Evolutionary conservation across 2,329 filamentous ascomycete species (phyloP), one percentile per base, ranked within the genome.

Genomic region (Cladosporium sp.): DNA sequence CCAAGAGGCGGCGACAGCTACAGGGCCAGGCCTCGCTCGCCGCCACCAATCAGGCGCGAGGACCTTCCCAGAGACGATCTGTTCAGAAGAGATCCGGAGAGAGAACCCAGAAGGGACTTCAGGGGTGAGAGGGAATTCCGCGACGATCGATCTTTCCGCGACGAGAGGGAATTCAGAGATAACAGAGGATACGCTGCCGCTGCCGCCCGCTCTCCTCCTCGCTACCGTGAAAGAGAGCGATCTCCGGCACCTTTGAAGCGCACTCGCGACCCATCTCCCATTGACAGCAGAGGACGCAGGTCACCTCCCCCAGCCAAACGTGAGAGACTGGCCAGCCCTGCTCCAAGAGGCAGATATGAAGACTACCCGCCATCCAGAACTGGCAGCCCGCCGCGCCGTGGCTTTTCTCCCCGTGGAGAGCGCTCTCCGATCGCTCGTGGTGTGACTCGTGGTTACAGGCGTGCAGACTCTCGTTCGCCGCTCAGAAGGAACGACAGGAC

Each of bases 401-500:
- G 61, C 13, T 73, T 69, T 52, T 75, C 72, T 32, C 73, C 56
- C 50, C 64, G 38, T 61, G 72, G 40, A 40, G 70, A 73, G 39
- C 65, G 60, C 38, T 53, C 60, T n/a, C 50, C 56, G n/a, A 59
- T 63, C 22, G 62, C 64, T 22, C 53, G 64, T 48, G 61, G 58
- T 43, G 55, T 56, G 22, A 58, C 59, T 25, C 52, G 66, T 50
- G 70, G 62, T 55, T 75, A 72, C 59, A 72, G 74, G 42, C 69
- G 38, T 74, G 76, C 47, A 29, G 47, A 50, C 40, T 77, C 79
- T 33, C 73, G 76, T 53, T 82, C 77, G 50, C 78, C 78, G 45
- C 70, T 73, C 36, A 73, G 76, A 39, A 69, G 77, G 59, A 72
- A 71, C 52, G 70, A 75, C 52, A 72, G 75, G 29, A 65, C 69